These are phyloP conservation scores for Hypoxylon perforatum DNA, from an alignment of 495 filamentous ascomycete genomes.

Conservation along the genomic window DNA sequence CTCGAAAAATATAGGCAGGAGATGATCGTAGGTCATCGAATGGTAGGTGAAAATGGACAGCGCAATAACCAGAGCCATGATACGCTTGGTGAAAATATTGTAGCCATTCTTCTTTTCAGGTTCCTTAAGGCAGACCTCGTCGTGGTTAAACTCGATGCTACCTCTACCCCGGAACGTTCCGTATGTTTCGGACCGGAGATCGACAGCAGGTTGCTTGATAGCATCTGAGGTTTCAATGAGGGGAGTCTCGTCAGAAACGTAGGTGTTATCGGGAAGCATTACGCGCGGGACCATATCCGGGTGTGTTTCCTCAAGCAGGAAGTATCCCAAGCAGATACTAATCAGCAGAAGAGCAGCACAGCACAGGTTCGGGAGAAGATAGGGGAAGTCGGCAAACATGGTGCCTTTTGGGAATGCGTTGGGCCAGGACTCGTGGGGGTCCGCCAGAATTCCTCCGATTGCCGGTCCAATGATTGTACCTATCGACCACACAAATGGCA, in stretches of 20 bases:
- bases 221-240: conserved; percentile 77
- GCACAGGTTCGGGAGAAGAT: conserved; percentile 82
- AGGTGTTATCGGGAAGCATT: conserved; percentile 61
- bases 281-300: conserved; percentile 77
- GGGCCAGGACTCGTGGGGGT: conserved; percentile 76
- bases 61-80: conserved; percentile 75
- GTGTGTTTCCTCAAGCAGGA: conserved; percentile 82
- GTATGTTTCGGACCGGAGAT: conserved; percentile 79
- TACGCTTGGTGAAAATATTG: conserved; percentile 71
- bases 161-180: conserved; percentile 76
- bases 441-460: conserved; percentile 81
- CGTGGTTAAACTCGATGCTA: conserved; percentile 60
- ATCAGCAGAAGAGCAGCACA: conserved; percentile 77
- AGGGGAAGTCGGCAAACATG: conserved; percentile 81
- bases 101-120: conserved; percentile 46
- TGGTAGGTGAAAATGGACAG: conserved; percentile 88
- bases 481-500: conserved; percentile 91
- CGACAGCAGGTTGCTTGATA: conserved; percentile 74
- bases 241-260: conserved; percentile 72
- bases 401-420: conserved; percentile 68
- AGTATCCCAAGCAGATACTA: conserved; percentile 77
- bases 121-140: conserved; percentile 46
- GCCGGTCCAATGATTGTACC: conserved; percentile 86
- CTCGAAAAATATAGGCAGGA: conserved; percentile 86
- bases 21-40: conserved; percentile 87